These are phyloP conservation scores for Trichophyton verrucosum DNA, from an alignment of 2,329 filamentous ascomycete genomes.

Conservation along the genomic window DNA sequence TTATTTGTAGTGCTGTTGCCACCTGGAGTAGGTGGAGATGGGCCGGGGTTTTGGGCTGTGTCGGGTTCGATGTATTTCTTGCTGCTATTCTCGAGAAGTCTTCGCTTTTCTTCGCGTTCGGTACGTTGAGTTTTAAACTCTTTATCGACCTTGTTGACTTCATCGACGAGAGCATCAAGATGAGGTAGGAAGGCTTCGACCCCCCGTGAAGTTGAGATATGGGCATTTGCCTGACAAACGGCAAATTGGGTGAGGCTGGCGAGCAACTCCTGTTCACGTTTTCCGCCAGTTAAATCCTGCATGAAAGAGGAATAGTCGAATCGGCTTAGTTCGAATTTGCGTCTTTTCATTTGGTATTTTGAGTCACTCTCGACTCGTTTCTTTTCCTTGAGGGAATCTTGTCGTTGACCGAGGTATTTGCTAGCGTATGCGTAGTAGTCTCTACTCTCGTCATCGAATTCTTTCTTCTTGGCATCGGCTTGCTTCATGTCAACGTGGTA, in stretches of 20 bases:
- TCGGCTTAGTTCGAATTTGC: constrained; percentile 90
- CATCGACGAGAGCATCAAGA: constrained; percentile 71
- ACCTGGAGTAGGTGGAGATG: constrained; percentile 23
- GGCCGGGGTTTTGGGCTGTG: constrained; percentile 34
- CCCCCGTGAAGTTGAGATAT: constrained; percentile 70
- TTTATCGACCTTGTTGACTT: constrained; percentile 89
- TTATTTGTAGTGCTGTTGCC: constrained; percentile 21
- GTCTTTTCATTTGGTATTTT: constrained; percentile 87
- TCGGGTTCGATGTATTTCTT: constrained; percentile 60
- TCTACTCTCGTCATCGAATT: constrained; percentile 97
- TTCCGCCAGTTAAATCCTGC: constrained; percentile 97
- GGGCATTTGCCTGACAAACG: constrained; percentile 73
- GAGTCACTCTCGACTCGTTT: constrained; percentile 89
- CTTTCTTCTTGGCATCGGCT: constrained; percentile 89
- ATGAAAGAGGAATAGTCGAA: constrained; percentile 99
- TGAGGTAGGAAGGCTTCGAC: constrained; percentile 79
- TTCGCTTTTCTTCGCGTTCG: constrained; percentile 90
- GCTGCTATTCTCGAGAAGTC: constrained; percentile 78
- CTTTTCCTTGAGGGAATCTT: constrained; percentile 94
- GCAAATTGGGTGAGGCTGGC: constrained; percentile 92
- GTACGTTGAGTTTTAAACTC: constrained; percentile 90
- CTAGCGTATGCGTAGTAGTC: constrained; percentile 96
- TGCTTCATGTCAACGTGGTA: constrained; percentile 97
- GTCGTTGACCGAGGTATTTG: constrained; percentile 87
- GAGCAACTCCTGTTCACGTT: constrained; percentile 92